Evolutionary conservation across 805 yeast genomes (phyloP), one percentile per base, ranked within the genome.

Genomic region (Zygosaccharomyces pseudorouxii): DNA sequence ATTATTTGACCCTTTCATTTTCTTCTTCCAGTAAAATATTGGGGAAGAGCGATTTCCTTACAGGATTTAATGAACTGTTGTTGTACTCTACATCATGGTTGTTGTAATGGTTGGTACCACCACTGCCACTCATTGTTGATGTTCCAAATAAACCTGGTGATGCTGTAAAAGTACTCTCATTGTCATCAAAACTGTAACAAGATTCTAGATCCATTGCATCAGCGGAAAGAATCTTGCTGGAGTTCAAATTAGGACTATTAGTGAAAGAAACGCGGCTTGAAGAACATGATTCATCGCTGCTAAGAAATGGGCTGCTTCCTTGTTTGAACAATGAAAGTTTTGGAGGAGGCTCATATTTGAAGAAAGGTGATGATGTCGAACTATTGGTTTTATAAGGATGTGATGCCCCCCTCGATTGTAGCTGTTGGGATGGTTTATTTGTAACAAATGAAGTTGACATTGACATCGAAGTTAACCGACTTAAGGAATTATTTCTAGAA

Each of bases 401-500:
- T 33, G 19, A 14, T 29, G 44, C 28, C 31, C 48, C 47, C 30
- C 25, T 31, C 27, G 23, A 31, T 37, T 22, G 23, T 22, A 33
- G 37, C 11, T 47, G 44, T 20, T 31, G 47, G 22, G 31, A 25
- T 23, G 38, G 31, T 27, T 42, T 48, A 58, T 55, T 36, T 5
- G 43, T 18, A 35, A 50, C 48, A 5, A 49, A 43, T 19, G 46
- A 38, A 2, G 50, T 37, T n/a, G 55, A 46, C 60, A 59, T 47
- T 29, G 60, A 50, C 7, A 55, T 49, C 7, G 58, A 49, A 10
- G 54, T 39, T 30, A 58, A 38, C 39, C 52, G 53, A 12, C 51
- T 49, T 47, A 64, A 58, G 2, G 76, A 71, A 14, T 69, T 66
- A 8, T 67, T 72, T 53, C 63, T 62, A 1, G 71, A 62, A 3